Evolutionary conservation across 257 asterid species (phyloP), one percentile per base, ranked within the genome.

Genomic region (Linaria vulgaris): DNA sequence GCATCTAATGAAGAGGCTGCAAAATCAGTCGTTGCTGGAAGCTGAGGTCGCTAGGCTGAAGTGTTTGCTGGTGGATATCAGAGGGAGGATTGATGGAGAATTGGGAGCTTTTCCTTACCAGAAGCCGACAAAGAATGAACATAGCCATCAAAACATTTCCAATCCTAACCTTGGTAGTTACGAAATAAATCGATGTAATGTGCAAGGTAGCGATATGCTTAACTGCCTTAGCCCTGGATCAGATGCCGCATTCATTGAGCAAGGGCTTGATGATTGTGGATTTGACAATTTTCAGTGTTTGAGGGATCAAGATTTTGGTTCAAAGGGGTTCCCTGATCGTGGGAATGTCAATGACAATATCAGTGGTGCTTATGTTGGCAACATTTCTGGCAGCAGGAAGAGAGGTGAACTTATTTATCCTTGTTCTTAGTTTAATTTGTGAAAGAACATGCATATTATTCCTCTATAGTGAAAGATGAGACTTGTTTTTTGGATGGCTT

Each of bases 1-100:
- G 80, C 96, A 87, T 74, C 81, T 92, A 39, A 64, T 92, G 78
- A 92, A 92, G 86, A 82, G 95, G 78, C 72, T 92, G 41, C 97
- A 89, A 66, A 82, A 88, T 24, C 99, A 85, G 83, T 80, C 94
- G 24, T 71, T 82, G 83, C 97, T 10, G n/a, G n/a, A n/a, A n/a
- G n/a, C n/a, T n/a, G n/a, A n/a, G n/a, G n/a, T n/a, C n/a, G n/a
- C n/a, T n/a, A 77, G 99, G 76, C 92, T 92, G 16, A 92, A 89
- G 81, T 92, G 96, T 66, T 78, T 92, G 85, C 95, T 92, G 53
- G 97, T 89, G 50, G 99, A 92, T 64, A 80, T 92, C 14, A 79
- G 96, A 64, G 99, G 99, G 66, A 84, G 99, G 76, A 85, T 92
- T 16, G 99, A 90, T 71, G 97, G 99, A 14, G 99, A 87, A 72